Percentiles rank a stretch among this genome's conserved stretches.
These are phyloP conservation scores for Calcarisporium arbuscula DNA, from an alignment of 2,329 filamentous ascomycete species.

Conservation along the genomic window DNA sequence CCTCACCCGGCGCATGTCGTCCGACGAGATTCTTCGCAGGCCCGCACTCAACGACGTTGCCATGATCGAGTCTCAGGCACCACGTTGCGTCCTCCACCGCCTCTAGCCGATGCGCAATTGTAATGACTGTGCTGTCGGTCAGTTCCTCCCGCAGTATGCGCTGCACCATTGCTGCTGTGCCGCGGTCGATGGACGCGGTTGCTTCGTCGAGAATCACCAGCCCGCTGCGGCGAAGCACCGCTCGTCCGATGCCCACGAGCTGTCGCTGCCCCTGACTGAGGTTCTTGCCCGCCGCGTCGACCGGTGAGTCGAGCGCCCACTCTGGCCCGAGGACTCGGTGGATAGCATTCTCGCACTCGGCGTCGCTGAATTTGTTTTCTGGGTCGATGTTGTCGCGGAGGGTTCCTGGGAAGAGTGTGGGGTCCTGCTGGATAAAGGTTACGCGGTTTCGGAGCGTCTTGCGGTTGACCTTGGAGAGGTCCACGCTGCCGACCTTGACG, in stretches of 20 bases:
- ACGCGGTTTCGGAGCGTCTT: conserved; percentile 50
- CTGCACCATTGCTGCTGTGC: conserved; percentile 53
- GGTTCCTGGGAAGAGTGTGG: conserved; percentile 53
- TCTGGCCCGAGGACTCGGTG: conserved; percentile 50
- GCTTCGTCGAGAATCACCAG: conserved; percentile 60
- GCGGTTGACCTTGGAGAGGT: conserved; percentile 48
- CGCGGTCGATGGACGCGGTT: conserved; percentile 56
- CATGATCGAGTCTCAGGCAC: conserved; percentile 46
- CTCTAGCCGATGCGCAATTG: conserved; percentile 59
- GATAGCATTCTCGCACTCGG: conserved; percentile 45
- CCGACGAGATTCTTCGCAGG: conserved; percentile 23
- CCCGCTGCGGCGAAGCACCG: conserved; percentile 53
- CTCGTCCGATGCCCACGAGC: conserved; percentile 53
- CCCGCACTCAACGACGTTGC: conserved; percentile 43
- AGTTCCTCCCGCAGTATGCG: conserved; percentile 50
- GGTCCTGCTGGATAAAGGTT: conserved; percentile 59
- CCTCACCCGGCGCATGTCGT: neutral
- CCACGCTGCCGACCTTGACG: conserved; percentile 48
- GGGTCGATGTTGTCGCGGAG: conserved; percentile 64
- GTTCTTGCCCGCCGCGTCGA: conserved; percentile 56
- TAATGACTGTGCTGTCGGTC: conserved; percentile 52
- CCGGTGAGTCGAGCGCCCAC: conserved; percentile 42
- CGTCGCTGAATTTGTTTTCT: conserved; percentile 48
- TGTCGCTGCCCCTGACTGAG: conserved; percentile 58
- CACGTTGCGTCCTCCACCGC: conserved; percentile 54